phyloP scores from a whole-genome alignment of 2,329 filamentous ascomycete species.

The Pseudogymnoascus sp. region DNA sequence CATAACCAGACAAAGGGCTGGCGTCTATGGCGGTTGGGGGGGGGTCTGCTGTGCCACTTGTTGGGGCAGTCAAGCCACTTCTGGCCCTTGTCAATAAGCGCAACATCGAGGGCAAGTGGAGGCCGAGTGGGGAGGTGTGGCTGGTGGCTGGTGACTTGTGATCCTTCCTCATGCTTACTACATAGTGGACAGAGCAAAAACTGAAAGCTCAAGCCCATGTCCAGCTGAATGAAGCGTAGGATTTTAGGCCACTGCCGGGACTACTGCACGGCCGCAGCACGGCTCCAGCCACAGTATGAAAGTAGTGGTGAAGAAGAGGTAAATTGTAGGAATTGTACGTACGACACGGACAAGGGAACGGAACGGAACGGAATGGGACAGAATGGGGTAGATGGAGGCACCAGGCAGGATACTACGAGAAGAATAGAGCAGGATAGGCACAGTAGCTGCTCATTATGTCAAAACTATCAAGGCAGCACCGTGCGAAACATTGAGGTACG shows the following conservation, averaged over 20 bases:
- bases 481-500: background rate
- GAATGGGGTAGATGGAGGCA: background rate
- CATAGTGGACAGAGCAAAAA: background rate
- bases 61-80: conserved; percentile 3
- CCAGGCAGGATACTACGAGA: background rate
- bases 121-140: background rate
- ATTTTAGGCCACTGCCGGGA: conserved; percentile 2
- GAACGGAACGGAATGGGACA: background rate
- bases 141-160: background rate
- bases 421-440: background rate
- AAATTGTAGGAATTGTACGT: background rate
- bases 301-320: background rate
- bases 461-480: background rate
- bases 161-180: conserved; percentile 1
- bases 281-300: background rate
- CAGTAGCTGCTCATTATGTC: background rate
- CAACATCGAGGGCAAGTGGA: background rate
- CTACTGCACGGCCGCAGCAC: background rate
- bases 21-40: conserved; percentile 6
- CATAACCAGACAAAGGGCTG: background rate
- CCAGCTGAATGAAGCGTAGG: background rate
- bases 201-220: background rate
- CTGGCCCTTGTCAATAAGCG: background rate
- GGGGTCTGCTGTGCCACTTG: background rate
- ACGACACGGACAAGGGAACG: background rate